Evolutionary conservation across 108 stramenopile genomes (phyloP), one percentile per base, ranked within the genome.

Genomic region (Nannochloropsis gaditana): DNA sequence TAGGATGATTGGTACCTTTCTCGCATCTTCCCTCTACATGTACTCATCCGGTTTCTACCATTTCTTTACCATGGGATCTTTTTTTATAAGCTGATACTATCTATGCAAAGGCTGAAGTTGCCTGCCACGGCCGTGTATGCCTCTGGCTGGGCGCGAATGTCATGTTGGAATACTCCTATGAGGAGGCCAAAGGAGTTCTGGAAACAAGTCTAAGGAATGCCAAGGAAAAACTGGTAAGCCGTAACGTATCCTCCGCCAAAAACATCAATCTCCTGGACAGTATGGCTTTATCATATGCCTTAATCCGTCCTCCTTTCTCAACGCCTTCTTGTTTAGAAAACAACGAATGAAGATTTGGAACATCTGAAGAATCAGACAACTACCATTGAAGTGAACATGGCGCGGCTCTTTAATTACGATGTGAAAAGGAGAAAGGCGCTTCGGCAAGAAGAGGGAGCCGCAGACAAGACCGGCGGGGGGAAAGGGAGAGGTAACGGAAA

Each of bases 101-200:
- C n/a, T 98, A 95, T 85, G 94, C 95, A 31, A 95, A 96, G 84
- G 98, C 98, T 0, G 93, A 95, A 83, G 91, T 99, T 17, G 84
- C 81, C 9, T 91, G 92, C 19, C 84, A 90, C 83, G 96, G 95
- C 1, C 95, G 91, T 79, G 98, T 99, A 9, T 97, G 97, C 92
- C 88, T 99, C 45, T 99, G 98, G 98, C 88, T 99, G 44, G 98
- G 98, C 43, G 98, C 97, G 79, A 95, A 96, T 93, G 97, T 98
- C 83, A 98, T 99, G 98, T 87, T 99, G 88, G 97, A 99, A 84
- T 99, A 98, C 91, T 94, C 95, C 41, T 98, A 98, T 89, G 93
- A 95, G 17, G 98, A 99, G 81, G 98, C 97, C 31, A 86, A 96
- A 45, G 94, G 92, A 5, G 45, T 91, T 31, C 84, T 91, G 3